Evolutionary conservation across 2,329 filamentous ascomycete genomes (phyloP).

Genomic region (Saccharata proteae): DNA sequence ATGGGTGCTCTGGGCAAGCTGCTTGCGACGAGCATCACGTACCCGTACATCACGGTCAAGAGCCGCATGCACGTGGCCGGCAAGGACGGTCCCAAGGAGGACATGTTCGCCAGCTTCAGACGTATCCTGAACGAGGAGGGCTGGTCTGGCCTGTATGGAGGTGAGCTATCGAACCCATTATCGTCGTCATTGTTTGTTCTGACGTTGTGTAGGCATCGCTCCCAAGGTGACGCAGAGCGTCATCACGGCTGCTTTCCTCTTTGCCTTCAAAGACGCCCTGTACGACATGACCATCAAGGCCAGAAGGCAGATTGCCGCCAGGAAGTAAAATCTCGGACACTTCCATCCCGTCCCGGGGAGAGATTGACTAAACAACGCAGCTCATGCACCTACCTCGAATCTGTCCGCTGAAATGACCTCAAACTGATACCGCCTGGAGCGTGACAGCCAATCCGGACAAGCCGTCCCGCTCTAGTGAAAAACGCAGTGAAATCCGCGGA

Average conservation of each 20-base stretch:
- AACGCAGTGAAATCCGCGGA: too few species aligned
- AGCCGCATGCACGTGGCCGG: slow-evolving; percentile 90
- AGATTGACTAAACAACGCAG: too few species aligned
- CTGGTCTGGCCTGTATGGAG: slow-evolving; percentile 85
- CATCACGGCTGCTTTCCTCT: slow-evolving; percentile 87
- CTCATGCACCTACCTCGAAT: too few species aligned
- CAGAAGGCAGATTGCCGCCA: slow-evolving; percentile 31
- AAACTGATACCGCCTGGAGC: too few species aligned
- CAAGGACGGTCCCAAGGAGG: slow-evolving; percentile 63
- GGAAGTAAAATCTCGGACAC: slow-evolving; percentile 8
- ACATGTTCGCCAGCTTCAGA: slow-evolving; percentile 64
- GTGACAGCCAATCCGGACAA: too few species aligned
- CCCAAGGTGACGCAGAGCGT: slow-evolving; percentile 97
- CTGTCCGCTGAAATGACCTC: too few species aligned
- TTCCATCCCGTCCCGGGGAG: not conserved
- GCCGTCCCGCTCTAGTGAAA: too few species aligned
- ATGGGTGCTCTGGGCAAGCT: slow-evolving; percentile 90
- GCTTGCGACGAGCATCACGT: slow-evolving; percentile 84
- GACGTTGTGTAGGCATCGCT: slow-evolving; percentile 56
- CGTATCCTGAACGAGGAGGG: slow-evolving; percentile 80
- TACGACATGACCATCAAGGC: slow-evolving; percentile 71
- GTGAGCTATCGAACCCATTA: slow-evolving; percentile 35
- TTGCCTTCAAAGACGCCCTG: slow-evolving; percentile 94
- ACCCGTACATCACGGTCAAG: slow-evolving; percentile 98
- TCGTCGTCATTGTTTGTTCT: slow-evolving; percentile 12